These are phyloP conservation scores for Nicotiana rustica DNA, from an alignment of 305 asterid species.

Conservation along the genomic window DNA sequence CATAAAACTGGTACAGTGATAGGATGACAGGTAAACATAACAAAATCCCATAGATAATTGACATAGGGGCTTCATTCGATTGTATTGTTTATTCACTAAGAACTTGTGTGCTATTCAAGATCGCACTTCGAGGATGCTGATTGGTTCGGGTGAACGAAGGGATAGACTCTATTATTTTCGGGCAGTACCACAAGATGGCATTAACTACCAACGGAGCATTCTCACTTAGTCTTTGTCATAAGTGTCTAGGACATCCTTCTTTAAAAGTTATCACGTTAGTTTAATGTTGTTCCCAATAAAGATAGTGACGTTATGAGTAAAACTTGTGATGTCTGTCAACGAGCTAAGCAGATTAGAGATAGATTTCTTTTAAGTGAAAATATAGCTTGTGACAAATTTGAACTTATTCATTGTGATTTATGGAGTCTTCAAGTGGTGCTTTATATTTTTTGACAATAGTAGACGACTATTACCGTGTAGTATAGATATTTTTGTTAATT, in stretches of 20 bases:
- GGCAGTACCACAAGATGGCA: neutral
- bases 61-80: neutral
- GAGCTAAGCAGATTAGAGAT: too few relatives aligned
- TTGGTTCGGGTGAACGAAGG: constrained; percentile 23
- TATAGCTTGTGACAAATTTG: too few relatives aligned
- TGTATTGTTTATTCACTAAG: neutral
- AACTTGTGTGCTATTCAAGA: neutral
- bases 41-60: constrained; percentile 3
- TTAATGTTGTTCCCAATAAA: neutral
- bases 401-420: too few relatives aligned
- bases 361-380: too few relatives aligned
- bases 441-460: too few relatives aligned
- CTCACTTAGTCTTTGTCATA: neutral
- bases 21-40: constrained; percentile 3
- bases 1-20: neutral
- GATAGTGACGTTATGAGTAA: neutral
- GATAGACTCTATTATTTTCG: neutral
- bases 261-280: neutral
- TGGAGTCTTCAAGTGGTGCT: too few relatives aligned
- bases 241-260: constrained; percentile 31
- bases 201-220: neutral
- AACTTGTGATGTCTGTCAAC: neutral
- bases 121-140: neutral
- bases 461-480: too few relatives aligned
- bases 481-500: too few relatives aligned